Conservation (phyloP, 2,329 filamentous ascomycete genomes). For the Thermothelomyces thermophilus region DNA sequence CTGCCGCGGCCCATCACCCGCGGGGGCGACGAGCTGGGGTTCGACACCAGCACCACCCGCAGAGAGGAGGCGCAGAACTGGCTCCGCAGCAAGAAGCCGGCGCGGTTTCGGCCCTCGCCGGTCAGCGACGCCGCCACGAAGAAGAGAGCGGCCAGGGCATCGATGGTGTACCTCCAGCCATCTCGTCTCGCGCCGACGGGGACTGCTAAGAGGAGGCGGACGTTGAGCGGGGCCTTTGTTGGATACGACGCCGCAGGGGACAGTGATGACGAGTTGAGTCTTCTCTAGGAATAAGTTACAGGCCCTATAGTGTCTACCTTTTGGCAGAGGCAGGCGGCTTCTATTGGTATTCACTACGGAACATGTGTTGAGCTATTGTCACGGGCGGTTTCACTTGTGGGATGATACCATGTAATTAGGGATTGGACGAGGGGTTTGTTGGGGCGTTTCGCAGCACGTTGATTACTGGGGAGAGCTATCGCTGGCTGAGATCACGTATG, state of each 20-base stretch:
- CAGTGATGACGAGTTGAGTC: constrained; percentile 20
- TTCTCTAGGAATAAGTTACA: constrained; percentile 5
- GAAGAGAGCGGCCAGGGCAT: constrained; percentile 10
- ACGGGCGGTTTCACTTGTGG: neutral
- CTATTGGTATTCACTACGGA: no score
- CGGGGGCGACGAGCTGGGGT: constrained; percentile 13
- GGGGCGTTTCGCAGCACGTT: neutral
- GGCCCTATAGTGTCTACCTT: neutral
- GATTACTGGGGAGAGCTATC: neutral
- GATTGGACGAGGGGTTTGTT: neutral
- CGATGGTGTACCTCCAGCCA: constrained; percentile 10
- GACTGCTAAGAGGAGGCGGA: neutral
- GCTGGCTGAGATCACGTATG: neutral
- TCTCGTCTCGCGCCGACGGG: neutral
- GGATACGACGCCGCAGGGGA: neutral
- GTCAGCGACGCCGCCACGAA: neutral
- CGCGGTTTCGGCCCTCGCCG: constrained; percentile 2
- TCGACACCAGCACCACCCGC: neutral
- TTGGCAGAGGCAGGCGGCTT: no score
- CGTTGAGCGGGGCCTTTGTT: neutral
- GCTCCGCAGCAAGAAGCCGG: constrained; percentile 13
- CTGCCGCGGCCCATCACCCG: constrained; percentile 8
- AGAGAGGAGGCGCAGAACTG: neutral
- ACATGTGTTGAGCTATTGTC: neutral
- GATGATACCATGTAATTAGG: neutral